Base-by-base conservation (phyloP, 202 grass and related monocot genomes). In the Elaeis oleifera region DNA sequence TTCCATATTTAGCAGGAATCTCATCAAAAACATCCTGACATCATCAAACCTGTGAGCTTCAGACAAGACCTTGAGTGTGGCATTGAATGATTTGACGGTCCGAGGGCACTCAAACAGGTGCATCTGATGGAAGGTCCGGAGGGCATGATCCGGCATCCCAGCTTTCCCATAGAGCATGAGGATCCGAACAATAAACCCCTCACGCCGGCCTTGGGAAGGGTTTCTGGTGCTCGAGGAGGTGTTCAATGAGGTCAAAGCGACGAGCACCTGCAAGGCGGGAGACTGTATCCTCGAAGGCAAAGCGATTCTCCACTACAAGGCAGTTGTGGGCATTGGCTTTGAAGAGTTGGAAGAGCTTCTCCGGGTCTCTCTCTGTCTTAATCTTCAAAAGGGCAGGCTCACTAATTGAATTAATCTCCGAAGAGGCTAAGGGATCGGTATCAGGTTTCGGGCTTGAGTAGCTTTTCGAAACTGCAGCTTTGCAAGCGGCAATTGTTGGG, bases 61-160 rank as follows among this genome's bases (percentile, higher is more conserved):
- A 36, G 76, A 48, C 50, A 96, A 78, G 49, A 96, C 91, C 79
- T 83, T 88, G 76, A 90, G 78, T 1, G 79, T 81, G 53, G 91
- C 91, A 57, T 96, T 96, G 73, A 96, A 81, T 5, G 91, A 96
- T 71, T 90, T 96, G 23, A 76, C 84, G 0, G 91, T 90, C 74
- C 81, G 74, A 0, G 59, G 62, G 63, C 91, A 90, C 31, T 76
- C 74, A 23, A 88, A 83, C 60, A 90, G 66, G 25, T 67, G 74
- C 91, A 89, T 89, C 58, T 96, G 73, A 60, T 60, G 61, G 59
- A 96, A 96, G 0, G 91, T 89, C 54, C 71, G 74, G 16, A 90
- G 29, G 4, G 87, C 81, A 2, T 96, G 91, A 18, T 75, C 79
- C 0, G 79, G 67, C 87, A 96, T 96, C 55, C 76, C 22, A 25